These are phyloP conservation scores for Scedosporium minutisporum DNA, from an alignment of 2,329 filamentous ascomycete genomes.

Conservation along the genomic window DNA sequence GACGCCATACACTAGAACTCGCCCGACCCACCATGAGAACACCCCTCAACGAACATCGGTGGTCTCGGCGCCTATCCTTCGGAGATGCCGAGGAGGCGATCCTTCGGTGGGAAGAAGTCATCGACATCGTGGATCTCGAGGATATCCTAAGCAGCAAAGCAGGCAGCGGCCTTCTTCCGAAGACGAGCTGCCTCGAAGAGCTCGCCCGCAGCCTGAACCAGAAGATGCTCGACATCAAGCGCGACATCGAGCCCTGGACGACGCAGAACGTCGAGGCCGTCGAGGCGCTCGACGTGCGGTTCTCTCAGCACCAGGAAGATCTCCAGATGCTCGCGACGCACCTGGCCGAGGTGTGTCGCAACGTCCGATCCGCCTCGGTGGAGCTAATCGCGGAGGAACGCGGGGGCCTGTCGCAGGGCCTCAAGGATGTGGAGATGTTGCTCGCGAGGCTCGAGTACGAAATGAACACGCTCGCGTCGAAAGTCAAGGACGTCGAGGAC, in stretches of 20 bases:
- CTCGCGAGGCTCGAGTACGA: slow-evolving; percentile 88
- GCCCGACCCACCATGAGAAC: slow-evolving; percentile 19
- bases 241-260: slow-evolving; percentile 52
- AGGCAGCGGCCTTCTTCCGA: background rate
- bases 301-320: slow-evolving; percentile 53
- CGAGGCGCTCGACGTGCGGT: slow-evolving; percentile 49
- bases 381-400: slow-evolving; percentile 63
- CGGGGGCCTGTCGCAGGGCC: slow-evolving; percentile 55
- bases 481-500: slow-evolving; percentile 80
- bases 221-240: slow-evolving; percentile 41
- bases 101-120: slow-evolving; percentile 52
- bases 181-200: slow-evolving; percentile 17
- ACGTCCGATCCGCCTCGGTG: slow-evolving; percentile 55
- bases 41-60: slow-evolving; percentile 46
- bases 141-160: background rate
- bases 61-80: slow-evolving; percentile 66
- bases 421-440: slow-evolving; percentile 71
- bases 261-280: slow-evolving; percentile 45
- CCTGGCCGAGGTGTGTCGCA: slow-evolving; percentile 59
- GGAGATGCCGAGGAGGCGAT: slow-evolving; percentile 67
- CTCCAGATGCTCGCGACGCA: slow-evolving; percentile 60
- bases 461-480: slow-evolving; percentile 66
- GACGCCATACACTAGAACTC: slow-evolving; percentile 49
- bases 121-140: slow-evolving; percentile 25
- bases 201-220: slow-evolving; percentile 46